Base-by-base conservation (phyloP, 2,329 filamentous ascomycete genomes). In the Chalara sp. region DNA sequence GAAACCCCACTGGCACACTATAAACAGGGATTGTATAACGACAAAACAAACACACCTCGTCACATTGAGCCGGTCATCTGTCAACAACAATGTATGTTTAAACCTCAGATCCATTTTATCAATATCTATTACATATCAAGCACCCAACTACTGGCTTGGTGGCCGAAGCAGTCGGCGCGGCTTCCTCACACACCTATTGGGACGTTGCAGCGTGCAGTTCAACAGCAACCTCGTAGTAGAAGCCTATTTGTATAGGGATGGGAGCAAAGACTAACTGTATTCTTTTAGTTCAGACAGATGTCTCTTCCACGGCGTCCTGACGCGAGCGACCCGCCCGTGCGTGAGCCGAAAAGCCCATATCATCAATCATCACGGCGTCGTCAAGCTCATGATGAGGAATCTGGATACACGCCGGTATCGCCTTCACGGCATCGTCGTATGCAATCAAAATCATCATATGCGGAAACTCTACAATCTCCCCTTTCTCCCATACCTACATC, bases 361-460 rank as follows among this genome's bases (percentile, higher is more conserved):
- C 79, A 84, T 60, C 81, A 83, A 57, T 84, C 86, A 30, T 80
- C 83, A 49, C 81, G 86, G 62, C 82, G 85, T 59, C 74, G 72
- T 48, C 78, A 78, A 52, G 80, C 81, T 45, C 77, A 78, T 51
- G 88, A 95, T 65, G 72, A 87, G 61, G 89, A 95, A 66, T 73
- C 83, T 37, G 83, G 80, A 50, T 64, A 62, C 44, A 56, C 52
- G 40, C 50, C 53, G 37, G 28, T 46, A 28, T 46, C 53, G 4
- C 42, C 53, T 41, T 53, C 58, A 12, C 57, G 57, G 41, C 65
- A 70, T 70, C 69, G 74, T 63, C 79, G 78, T 71, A 76, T 73
- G 67, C 75, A 70, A 58, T 84, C 81, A 56, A 73, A 70, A 60
- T 75, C 74, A 55, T 83, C 80, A 41, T 79, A 78, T 63, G 71